Percentiles rank a stretch among this genome's conserved stretches.
Evolutionary conservation across 345 rosid species (phyloP).

Genomic region (Rubroshorea leprosula): DNA sequence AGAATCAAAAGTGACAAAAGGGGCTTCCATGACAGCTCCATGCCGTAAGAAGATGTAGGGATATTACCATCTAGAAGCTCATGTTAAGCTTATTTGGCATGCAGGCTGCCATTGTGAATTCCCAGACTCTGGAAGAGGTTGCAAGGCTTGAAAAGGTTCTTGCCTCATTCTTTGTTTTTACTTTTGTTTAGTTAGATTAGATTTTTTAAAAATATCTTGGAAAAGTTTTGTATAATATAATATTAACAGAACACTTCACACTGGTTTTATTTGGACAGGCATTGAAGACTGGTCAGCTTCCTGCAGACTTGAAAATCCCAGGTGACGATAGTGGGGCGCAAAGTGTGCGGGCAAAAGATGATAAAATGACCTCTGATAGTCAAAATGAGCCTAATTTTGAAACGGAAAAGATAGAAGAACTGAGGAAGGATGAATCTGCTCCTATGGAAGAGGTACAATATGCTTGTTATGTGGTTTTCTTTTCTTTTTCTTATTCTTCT

Average conservation of each 20-base stretch:
- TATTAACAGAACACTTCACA: conserved; percentile 1
- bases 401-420: conserved; percentile 25
- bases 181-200: conserved; percentile 4
- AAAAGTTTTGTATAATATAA: conserved; percentile 22
- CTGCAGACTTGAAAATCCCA: conserved; percentile 64
- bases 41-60: neutral
- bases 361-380: conserved; percentile 29
- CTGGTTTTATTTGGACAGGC: conserved; percentile 49
- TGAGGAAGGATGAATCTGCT: conserved; percentile 43
- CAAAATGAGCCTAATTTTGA: conserved; percentile 20
- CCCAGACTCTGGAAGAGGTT: conserved; percentile 99
- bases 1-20: too few species aligned
- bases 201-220: neutral
- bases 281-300: conserved; percentile 86
- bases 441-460: conserved; percentile 67
- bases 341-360: conserved; percentile 34
- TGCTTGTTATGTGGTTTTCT: neutral
- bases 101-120: conserved; percentile 98
- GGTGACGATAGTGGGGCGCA: conserved; percentile 30
- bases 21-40: too few species aligned
- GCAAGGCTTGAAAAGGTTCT: conserved; percentile 91
- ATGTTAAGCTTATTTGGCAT: conserved; percentile 20
- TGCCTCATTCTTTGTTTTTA: neutral
- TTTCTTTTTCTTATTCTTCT: neutral
- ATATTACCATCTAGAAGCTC: neutral